phyloP scores from a whole-genome alignment of 2,329 filamentous ascomycete species.

The Trichoderma hamatum region DNA sequence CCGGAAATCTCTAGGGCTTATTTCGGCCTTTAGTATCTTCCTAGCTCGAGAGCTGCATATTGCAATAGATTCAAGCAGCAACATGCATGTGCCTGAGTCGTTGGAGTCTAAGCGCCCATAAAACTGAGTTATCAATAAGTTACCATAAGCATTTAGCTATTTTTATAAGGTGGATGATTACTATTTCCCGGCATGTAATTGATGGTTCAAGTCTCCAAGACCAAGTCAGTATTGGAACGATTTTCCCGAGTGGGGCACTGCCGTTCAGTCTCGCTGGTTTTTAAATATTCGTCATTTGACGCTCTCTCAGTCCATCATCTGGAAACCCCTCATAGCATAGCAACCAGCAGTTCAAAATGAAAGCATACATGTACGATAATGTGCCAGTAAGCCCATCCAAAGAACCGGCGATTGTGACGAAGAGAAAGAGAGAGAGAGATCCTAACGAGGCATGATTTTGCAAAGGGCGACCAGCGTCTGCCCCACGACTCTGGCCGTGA shows the following conservation, averaged over 20 bases:
- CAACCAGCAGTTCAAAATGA: slow-evolving; percentile 45
- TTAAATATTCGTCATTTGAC: slow-evolving; percentile 10
- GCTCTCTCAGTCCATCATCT: not conserved
- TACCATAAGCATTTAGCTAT: not conserved
- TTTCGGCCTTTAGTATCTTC: not conserved
- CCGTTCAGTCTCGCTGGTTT: not conserved
- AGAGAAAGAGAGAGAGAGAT: not conserved
- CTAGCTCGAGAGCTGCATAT: not conserved
- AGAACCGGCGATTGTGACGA: not conserved
- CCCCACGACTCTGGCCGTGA: slow-evolving; percentile 81
- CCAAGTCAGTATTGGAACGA: not conserved
- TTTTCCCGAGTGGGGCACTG: not conserved
- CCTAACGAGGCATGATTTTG: slow-evolving; percentile 22
- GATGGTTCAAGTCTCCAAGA: not conserved
- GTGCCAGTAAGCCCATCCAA: slow-evolving; percentile 48
- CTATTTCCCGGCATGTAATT: not conserved
- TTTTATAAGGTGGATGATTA: not conserved
- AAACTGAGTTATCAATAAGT: not conserved
- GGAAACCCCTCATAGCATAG: slow-evolving; percentile 13
- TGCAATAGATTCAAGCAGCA: not conserved
- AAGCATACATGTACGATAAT: slow-evolving; percentile 62
- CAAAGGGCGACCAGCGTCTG: slow-evolving; percentile 87
- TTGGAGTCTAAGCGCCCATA: not conserved
- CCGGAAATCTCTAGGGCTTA: slow-evolving; percentile 1
- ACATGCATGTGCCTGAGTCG: not conserved